Percentiles rank a stretch among this genome's conserved stretches.
phyloP scores from a whole-genome alignment of 2,329 filamentous ascomycete species.

The Arthroderma uncinatum region DNA sequence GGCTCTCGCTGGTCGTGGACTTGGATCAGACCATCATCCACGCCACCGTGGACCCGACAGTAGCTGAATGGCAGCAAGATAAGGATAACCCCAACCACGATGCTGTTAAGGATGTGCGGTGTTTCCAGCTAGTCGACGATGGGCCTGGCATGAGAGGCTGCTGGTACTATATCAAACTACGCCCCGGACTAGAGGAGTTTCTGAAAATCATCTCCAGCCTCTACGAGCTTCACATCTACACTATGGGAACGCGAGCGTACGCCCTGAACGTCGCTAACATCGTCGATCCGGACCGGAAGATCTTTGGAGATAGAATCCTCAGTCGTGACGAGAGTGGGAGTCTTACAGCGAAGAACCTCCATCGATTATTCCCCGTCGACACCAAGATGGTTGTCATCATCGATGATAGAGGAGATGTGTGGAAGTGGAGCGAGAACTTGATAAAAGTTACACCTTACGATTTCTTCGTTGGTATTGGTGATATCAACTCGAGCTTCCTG shows the following conservation, averaged over 20 bases:
- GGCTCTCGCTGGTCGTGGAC: constrained; percentile 89
- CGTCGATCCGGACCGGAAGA: constrained; percentile 75
- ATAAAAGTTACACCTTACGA: constrained; percentile 94
- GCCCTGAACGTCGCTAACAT: constrained; percentile 84
- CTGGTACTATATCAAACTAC: constrained; percentile 97
- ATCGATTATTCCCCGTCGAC: constrained; percentile 86
- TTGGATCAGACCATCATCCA: constrained; percentile 98
- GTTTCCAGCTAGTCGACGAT: constrained; percentile 83
- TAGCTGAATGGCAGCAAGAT: constrained; percentile 90
- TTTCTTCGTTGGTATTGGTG: constrained; percentile 95
- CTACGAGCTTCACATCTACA: constrained; percentile 96
- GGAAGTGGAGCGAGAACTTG: constrained; percentile 84
- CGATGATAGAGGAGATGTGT: constrained; percentile 91
- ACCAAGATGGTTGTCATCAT: constrained; percentile 99
- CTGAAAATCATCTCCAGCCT: constrained; percentile 63
- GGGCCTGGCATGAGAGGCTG: constrained; percentile 63
- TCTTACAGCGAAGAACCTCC: constrained; percentile 78
- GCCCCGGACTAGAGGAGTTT: constrained; percentile 74
- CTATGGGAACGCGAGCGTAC: constrained; percentile 97
- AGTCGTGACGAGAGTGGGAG: constrained; percentile 95
- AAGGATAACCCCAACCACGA: constrained; percentile 80
- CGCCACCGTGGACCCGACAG: constrained; percentile 89
- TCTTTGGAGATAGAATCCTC: constrained; percentile 90
- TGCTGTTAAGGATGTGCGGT: constrained; percentile 75
- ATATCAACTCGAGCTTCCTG: constrained; percentile 96